Percentiles rank a stretch among this genome's conserved stretches.
Conservation (phyloP, 441 rosid species). For the Caryocar brasiliense region DNA sequence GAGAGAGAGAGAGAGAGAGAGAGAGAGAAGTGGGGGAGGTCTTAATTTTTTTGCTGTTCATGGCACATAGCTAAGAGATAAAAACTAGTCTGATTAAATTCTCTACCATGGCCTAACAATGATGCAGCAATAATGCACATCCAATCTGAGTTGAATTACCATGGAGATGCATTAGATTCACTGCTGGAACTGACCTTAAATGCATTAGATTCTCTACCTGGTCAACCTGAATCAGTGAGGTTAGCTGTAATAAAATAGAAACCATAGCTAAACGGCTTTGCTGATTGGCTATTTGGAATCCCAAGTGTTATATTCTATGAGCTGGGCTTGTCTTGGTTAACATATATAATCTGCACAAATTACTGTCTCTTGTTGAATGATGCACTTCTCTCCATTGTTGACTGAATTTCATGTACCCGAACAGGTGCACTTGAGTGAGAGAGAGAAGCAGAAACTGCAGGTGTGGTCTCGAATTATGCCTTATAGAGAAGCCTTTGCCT, state of each 20-base stretch:
- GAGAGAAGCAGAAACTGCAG: constrained; percentile 97
- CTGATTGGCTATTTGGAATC: no score
- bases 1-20: no score
- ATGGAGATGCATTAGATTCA: no score
- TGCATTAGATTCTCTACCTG: no score
- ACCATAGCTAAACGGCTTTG: not conserved
- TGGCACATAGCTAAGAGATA: no score
- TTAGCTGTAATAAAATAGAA: not conserved
- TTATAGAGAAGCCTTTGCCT: constrained; percentile 90
- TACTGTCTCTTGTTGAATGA: not conserved
- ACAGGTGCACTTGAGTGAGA: constrained; percentile 87
- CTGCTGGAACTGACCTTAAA: no score
- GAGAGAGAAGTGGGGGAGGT: no score
- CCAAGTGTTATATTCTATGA: not conserved
- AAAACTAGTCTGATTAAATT: no score
- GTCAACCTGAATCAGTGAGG: not conserved
- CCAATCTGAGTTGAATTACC: no score
- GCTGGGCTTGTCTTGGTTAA: not conserved
- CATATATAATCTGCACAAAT: not conserved
- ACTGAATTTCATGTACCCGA: constrained; percentile 8
- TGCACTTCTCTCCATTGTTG: not conserved
- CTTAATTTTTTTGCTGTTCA: no score
- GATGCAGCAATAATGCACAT: no score
- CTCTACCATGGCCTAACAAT: no score
- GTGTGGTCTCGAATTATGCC: constrained; percentile 99